Percentiles rank a stretch among this genome's conserved stretches.
Evolutionary conservation across 768 basidiomycete genomes (phyloP).

Genomic region (Grammothele lineata): DNA sequence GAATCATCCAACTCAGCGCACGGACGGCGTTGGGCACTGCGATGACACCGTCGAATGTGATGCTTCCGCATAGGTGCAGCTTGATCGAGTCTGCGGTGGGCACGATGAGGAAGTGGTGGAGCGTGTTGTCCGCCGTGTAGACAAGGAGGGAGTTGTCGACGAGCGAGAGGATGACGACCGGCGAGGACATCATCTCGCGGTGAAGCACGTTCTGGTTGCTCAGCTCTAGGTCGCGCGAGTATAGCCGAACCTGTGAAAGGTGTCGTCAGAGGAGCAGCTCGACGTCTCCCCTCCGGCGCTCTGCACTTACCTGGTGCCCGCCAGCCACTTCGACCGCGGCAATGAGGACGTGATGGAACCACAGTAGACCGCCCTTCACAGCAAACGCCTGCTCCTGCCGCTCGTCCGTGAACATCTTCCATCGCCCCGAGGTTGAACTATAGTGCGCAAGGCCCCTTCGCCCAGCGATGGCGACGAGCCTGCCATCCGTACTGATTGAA

Average conservation of each 20-base stretch:
- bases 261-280: too few relatives aligned
- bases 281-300: background rate
- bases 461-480: slow-evolving; percentile 90
- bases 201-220: slow-evolving; percentile 80
- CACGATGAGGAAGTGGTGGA: slow-evolving; percentile 88
- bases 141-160: slow-evolving; percentile 94
- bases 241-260: slow-evolving; percentile 72
- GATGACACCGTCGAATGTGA: slow-evolving; percentile 89
- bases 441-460: slow-evolving; percentile 90
- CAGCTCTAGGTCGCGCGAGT: slow-evolving; percentile 88
- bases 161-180: slow-evolving; percentile 83
- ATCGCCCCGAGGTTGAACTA: slow-evolving; percentile 88
- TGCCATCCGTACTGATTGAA: slow-evolving; percentile 84
- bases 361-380: slow-evolving; percentile 88
- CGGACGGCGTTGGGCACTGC: slow-evolving; percentile 78
- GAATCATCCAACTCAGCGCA: slow-evolving; percentile 96
- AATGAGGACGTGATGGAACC: slow-evolving; percentile 95
- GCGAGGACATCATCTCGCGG: slow-evolving; percentile 68
- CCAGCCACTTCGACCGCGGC: slow-evolving; percentile 83
- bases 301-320: slow-evolving; percentile 62
- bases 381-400: slow-evolving; percentile 82
- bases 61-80: slow-evolving; percentile 89
- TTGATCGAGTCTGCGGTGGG: slow-evolving; percentile 81
- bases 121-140: slow-evolving; percentile 90
- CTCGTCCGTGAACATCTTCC: slow-evolving; percentile 84